Evolutionary conservation across 73 alveolate species (phyloP).

Genomic region (Paramecium tetraurelia): DNA sequence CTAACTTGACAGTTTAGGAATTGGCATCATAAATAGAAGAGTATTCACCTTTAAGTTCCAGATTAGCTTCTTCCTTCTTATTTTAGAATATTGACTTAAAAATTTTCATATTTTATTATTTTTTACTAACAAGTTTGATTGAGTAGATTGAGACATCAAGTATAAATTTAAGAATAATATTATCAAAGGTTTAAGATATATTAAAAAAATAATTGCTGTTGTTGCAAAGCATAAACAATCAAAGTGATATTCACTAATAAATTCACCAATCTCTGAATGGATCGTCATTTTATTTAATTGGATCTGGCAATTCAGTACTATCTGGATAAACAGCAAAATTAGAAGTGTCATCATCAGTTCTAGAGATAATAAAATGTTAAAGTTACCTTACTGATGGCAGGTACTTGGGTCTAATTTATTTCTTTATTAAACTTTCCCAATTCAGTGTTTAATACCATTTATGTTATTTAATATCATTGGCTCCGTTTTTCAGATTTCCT

Average conservation of each 20-base stretch:
- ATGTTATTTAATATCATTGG: slow-evolving; percentile 86
- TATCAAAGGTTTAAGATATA: neutral
- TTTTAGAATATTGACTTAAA: neutral
- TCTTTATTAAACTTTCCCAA: slow-evolving; percentile 68
- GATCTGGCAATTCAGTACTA: slow-evolving; percentile 76
- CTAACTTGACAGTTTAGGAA: neutral
- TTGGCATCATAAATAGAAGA: neutral
- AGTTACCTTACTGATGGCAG: slow-evolving; percentile 47
- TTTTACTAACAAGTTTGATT: neutral
- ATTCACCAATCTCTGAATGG: slow-evolving; percentile 89
- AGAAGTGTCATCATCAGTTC: slow-evolving; percentile 82
- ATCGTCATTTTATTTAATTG: slow-evolving; percentile 77
- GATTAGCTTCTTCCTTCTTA: neutral
- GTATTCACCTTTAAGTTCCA: neutral
- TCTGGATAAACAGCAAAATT: slow-evolving; percentile 91
- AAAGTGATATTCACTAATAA: neutral
- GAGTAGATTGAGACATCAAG: neutral
- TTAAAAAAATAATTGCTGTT: neutral
- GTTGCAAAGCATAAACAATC: slow-evolving; percentile 5
- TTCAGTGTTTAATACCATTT: slow-evolving; percentile 74
- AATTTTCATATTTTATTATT: neutral
- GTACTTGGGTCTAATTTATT: slow-evolving; percentile 76
- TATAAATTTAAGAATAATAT: no score
- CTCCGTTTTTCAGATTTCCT: slow-evolving; percentile 90
- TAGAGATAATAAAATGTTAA: neutral